Evolutionary conservation across 192 early-diverging fungal genomes (phyloP).

Genomic region (Radiomyces spectabilis): DNA sequence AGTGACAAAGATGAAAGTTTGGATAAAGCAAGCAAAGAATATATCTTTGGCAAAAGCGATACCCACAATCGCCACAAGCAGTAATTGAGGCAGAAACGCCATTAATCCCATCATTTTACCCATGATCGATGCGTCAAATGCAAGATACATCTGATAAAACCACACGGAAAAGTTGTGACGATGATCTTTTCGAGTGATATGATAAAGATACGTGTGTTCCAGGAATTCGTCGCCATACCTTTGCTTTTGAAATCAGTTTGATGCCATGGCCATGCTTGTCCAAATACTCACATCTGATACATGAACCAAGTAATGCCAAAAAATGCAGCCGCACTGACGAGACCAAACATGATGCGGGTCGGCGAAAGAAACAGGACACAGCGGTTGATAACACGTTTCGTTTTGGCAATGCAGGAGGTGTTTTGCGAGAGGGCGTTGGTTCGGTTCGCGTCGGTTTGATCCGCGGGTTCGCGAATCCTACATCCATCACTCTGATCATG

Average conservation of each 20-base stretch:
- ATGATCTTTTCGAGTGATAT: slow-evolving; percentile 92
- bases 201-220: slow-evolving; percentile 89
- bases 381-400: no score
- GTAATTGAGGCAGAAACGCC: slow-evolving; percentile 81
- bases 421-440: no score
- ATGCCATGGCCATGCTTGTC: neutral
- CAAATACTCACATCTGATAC: slow-evolving; percentile 49
- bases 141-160: slow-evolving; percentile 93
- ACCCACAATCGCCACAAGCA: slow-evolving; percentile 57
- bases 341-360: slow-evolving; percentile 52
- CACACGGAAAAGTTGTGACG: slow-evolving; percentile 98
- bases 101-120: slow-evolving; percentile 49
- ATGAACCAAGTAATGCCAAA: slow-evolving; percentile 57
- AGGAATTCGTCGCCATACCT: slow-evolving; percentile 84
- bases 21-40: slow-evolving; percentile 82
- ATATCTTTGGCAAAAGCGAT: slow-evolving; percentile 72
- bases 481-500: no score
- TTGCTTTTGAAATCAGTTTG: neutral
- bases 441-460: no score
- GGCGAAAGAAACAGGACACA: slow-evolving; percentile 46
- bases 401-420: no score
- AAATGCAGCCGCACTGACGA: slow-evolving; percentile 56
- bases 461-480: no score
- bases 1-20: slow-evolving; percentile 95
- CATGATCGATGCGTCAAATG: slow-evolving; percentile 41